phyloP scores from a whole-genome alignment of 1,284 basidiomycete species.

The Fistulina hepatica region DNA sequence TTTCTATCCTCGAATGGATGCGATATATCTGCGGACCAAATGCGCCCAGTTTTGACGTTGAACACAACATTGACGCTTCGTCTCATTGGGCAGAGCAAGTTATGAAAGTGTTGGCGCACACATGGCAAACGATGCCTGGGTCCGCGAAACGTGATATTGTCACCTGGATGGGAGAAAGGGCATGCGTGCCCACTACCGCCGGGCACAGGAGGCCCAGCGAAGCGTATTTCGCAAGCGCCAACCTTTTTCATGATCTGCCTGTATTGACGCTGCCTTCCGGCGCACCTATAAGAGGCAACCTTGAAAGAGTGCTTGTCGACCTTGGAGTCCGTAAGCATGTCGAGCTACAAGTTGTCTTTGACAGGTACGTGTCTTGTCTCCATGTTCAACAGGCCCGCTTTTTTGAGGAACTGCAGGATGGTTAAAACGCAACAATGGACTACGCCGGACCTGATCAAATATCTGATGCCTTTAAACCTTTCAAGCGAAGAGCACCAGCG shows the following conservation, averaged over 20 bases:
- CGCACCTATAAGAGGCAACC: slow-evolving; percentile 51
- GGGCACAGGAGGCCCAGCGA: slow-evolving; percentile 71
- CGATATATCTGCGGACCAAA: slow-evolving; percentile 49
- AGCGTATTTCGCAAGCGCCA: slow-evolving; percentile 82
- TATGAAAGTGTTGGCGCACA: slow-evolving; percentile 57
- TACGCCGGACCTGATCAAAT: slow-evolving; percentile 69
- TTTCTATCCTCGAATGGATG: slow-evolving; percentile 73
- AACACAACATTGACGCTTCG: slow-evolving; percentile 61
- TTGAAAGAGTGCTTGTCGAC: slow-evolving; percentile 70
- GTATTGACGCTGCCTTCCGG: slow-evolving; percentile 71
- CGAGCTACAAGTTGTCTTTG: slow-evolving; percentile 81
- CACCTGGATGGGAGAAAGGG: slow-evolving; percentile 44
- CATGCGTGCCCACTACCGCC: slow-evolving; percentile 77
- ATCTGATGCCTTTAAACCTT: slow-evolving; percentile 34
- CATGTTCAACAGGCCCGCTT: neutral
- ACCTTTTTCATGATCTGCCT: slow-evolving; percentile 83
- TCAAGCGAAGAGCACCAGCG: slow-evolving; percentile 21
- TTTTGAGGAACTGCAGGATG: slow-evolving; percentile 43
- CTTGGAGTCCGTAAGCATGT: slow-evolving; percentile 89
- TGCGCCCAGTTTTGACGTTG: slow-evolving; percentile 31
- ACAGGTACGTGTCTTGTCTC: slow-evolving; percentile 38
- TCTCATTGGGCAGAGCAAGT: slow-evolving; percentile 79
- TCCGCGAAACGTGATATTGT: slow-evolving; percentile 49
- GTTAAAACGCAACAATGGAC: slow-evolving; percentile 80
- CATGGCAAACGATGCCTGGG: slow-evolving; percentile 66